A percentile compares a stretch with the other conserved stretches of the same genome.
Conservation (phyloP, 78 protist species). For the Capsaspora owczarzaki region DNA sequence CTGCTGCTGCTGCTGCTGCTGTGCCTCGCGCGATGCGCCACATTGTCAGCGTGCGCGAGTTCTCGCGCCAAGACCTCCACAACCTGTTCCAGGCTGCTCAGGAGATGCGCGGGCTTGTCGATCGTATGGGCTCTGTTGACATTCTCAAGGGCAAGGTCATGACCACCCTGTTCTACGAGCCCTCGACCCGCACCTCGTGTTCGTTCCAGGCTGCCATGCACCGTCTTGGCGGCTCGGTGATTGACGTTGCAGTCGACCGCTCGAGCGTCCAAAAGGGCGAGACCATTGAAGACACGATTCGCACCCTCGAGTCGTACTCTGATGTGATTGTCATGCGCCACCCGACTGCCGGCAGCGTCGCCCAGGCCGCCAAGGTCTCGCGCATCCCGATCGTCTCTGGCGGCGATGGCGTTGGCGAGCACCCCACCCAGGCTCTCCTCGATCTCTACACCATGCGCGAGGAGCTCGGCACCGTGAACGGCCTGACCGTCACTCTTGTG, state of each 20-base stretch:
- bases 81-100: constrained; percentile 19
- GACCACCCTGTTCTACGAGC: constrained; percentile 76
- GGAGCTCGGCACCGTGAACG: constrained; percentile 87
- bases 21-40: too few relatives aligned
- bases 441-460: constrained; percentile 83
- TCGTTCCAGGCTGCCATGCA: constrained; percentile 87
- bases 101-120: constrained; percentile 11
- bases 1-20: too few relatives aligned
- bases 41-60: neutral
- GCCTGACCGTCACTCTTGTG: constrained; percentile 60
- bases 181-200: constrained; percentile 77
- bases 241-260: constrained; percentile 27
- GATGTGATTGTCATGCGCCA: constrained; percentile 85
- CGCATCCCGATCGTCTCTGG: constrained; percentile 84
- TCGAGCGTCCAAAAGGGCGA: constrained; percentile 80
- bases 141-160: constrained; percentile 28
- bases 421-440: constrained; percentile 87
- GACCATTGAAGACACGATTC: constrained; percentile 66
- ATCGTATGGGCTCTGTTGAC: constrained; percentile 18
- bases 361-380: constrained; percentile 41
- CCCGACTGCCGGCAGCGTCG: constrained; percentile 67
- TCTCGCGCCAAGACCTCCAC: neutral
- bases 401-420: constrained; percentile 94
- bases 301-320: constrained; percentile 64
- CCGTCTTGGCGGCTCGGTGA: constrained; percentile 80